Conservation (phyloP, 306 rosid genomes). For the Pueraria montana region DNA sequence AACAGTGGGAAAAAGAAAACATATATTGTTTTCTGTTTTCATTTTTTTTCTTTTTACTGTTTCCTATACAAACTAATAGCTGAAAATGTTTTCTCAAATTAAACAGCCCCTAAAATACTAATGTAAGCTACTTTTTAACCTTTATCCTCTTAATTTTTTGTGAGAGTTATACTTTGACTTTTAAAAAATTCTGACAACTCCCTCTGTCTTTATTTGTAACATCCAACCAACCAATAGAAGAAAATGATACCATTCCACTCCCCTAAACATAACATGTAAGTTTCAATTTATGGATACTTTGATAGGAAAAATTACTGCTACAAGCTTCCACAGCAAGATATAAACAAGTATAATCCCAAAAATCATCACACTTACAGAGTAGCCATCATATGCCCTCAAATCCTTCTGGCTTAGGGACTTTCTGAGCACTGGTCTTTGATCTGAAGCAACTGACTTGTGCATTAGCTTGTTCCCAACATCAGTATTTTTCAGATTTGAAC, state of each 20-base stretch:
- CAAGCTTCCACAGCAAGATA: conserved; percentile 17
- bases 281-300: conserved; percentile 31
- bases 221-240: conserved; percentile 26
- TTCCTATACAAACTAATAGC: neutral
- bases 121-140: neutral
- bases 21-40: neutral
- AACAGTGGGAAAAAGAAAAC: neutral
- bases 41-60: neutral
- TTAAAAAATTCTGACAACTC: conserved; percentile 6
- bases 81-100: neutral
- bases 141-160: neutral
- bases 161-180: neutral
- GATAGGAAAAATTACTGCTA: conserved; percentile 13
- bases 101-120: neutral
- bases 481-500: conserved; percentile 57
- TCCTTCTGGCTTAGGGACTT: conserved; percentile 88
- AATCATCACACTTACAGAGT: conserved; percentile 73
- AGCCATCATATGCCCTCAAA: conserved; percentile 78
- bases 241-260: neutral
- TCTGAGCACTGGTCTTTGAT: conserved; percentile 66
- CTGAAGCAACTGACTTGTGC: conserved; percentile 66
- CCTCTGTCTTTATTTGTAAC: neutral
- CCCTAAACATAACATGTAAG: neutral
- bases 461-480: conserved; percentile 57
- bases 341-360: conserved; percentile 33